Conservation (phyloP, 2,329 filamentous ascomycete genomes). For the Leptographium galeiforme region DNA sequence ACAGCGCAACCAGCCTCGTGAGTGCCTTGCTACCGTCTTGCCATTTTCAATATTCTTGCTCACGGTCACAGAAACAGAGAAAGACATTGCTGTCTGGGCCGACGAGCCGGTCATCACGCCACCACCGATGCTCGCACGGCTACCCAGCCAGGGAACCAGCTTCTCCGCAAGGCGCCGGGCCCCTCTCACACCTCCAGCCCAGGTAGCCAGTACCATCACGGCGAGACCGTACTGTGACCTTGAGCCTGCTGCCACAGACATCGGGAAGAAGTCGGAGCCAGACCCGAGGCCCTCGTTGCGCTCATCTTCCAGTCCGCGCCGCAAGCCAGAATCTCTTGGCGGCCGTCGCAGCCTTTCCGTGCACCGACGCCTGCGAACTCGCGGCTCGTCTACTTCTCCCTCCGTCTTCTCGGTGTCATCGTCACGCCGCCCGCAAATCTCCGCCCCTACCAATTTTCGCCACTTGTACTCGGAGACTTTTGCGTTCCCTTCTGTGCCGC, state of each 20-base stretch:
- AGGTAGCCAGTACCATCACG: neutral
- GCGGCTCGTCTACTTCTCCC: conserved; percentile 22
- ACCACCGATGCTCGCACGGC: conserved; percentile 16
- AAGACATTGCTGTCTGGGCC: conserved; percentile 16
- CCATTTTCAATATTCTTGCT: neutral
- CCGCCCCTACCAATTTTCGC: conserved; percentile 44
- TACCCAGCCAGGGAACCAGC: neutral
- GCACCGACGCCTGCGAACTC: conserved; percentile 32
- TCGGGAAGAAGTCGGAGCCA: neutral
- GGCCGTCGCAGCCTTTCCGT: conserved; percentile 26
- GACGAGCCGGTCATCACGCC: conserved; percentile 19
- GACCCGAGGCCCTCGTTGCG: neutral
- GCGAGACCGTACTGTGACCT: neutral
- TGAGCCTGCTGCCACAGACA: neutral
- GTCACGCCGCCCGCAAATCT: conserved; percentile 42
- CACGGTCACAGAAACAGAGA: conserved; percentile 13
- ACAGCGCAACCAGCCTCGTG: neutral
- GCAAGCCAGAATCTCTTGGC: conserved; percentile 19
- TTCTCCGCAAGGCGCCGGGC: neutral
- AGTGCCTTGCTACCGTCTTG: neutral
- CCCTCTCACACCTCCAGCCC: neutral
- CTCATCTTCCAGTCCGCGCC: neutral
- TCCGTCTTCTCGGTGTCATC: conserved; percentile 15
- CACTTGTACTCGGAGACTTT: conserved; percentile 32
- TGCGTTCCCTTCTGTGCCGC: conserved; percentile 6